Evolutionary conservation across 768 basidiomycete species (phyloP), one percentile per base, ranked within the genome.

Genomic region (Suillus luteus): DNA sequence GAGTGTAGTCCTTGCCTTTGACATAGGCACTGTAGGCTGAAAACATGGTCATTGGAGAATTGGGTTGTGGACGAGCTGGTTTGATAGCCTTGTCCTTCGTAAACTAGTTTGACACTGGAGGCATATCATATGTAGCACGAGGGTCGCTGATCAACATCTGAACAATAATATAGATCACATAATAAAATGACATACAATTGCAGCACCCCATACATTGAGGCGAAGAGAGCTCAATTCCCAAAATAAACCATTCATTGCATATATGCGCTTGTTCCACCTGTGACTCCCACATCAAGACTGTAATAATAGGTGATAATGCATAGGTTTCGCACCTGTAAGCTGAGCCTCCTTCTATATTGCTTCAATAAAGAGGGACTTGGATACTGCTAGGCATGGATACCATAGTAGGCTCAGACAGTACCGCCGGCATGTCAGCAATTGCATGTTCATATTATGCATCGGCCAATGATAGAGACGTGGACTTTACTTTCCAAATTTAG

Each of bases 201-300:
- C 24, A 24, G 54, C 48, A 10, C 41, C 62, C 55, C 62, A 63
- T 10, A 63, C 55, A 14, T 63, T 31, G 2, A 63, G 62, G 40
- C 17, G 31, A 46, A 46, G 62, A 35, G 55, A 48, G 6, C 1
- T 44, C 14, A 63, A 55, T 9, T 63, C 46, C 62, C 55, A 63
- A 41, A 58, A 63, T 2, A 33, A 17, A 0, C 55, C 37, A 9
- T 24, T 17, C 14, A 14, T 27, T 0, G 12, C 38, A 59, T 63
- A 63, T 63, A 27, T 27, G 27, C 27, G 27, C 27, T 27, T 27
- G 27, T 27, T 27, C 27, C 31, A 33, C 31, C 31, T 33, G 31
- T 33, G 31, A 33, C 31, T 33, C 31, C 31, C 31, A 33, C 31
- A 33, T 33, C 31, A 33, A 5, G 31, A 40, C 38, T 3, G 12